phyloP scores from a whole-genome alignment of 2,329 filamentous ascomycete genomes.

The Fusarium chaquense region DNA sequence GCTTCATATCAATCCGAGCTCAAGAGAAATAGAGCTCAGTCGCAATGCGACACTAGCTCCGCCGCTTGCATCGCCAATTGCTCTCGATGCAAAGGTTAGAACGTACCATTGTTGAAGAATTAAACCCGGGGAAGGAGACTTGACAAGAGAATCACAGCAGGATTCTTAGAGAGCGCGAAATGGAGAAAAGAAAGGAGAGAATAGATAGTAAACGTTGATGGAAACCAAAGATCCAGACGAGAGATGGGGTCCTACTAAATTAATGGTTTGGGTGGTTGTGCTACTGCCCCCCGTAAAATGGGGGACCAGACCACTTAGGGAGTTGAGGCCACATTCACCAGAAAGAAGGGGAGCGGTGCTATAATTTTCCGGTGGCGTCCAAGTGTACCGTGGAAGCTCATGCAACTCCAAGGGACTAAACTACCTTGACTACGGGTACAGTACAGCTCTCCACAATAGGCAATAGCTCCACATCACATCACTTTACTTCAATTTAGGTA shows the following conservation, averaged over 20 bases:
- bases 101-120: slow-evolving; percentile 51
- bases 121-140: slow-evolving; percentile 36
- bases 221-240: slow-evolving; percentile 42
- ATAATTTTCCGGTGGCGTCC: slow-evolving; percentile 51
- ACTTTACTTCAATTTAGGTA: not conserved
- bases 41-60: slow-evolving; percentile 42
- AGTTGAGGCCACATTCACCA: slow-evolving; percentile 61
- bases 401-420: not conserved
- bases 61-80: slow-evolving; percentile 38
- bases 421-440: not conserved
- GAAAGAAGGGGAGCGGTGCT: slow-evolving; percentile 51
- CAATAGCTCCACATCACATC: slow-evolving; percentile 18
- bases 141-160: slow-evolving; percentile 52
- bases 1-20: not conserved
- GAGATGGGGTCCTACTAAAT: slow-evolving; percentile 43
- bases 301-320: slow-evolving; percentile 32
- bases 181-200: slow-evolving; percentile 39
- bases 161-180: slow-evolving; percentile 44
- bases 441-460: slow-evolving; percentile 17
- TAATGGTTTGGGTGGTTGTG: slow-evolving; percentile 38
- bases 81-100: not conserved
- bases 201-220: slow-evolving; percentile 39
- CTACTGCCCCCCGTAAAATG: slow-evolving; percentile 41
- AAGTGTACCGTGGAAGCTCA: not conserved
- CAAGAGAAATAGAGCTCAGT: slow-evolving; percentile 15